These are phyloP conservation scores for Claviceps digitariae DNA, from an alignment of 2,329 filamentous ascomycete genomes.

Conservation along the genomic window DNA sequence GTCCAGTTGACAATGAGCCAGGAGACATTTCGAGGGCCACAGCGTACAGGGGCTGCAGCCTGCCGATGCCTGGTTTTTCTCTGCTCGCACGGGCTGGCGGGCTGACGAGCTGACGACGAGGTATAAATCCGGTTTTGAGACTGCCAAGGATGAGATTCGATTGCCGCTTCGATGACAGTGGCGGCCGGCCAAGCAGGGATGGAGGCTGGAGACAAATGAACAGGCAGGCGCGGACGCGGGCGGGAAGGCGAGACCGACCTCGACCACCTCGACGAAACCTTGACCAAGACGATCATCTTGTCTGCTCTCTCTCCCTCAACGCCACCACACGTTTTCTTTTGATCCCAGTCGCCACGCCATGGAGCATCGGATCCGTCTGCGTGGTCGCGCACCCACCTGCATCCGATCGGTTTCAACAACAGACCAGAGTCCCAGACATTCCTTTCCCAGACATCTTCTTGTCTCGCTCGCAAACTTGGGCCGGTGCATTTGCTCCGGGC, in stretches of 20 bases:
- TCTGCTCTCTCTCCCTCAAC: not conserved
- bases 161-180: not conserved
- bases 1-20: too few relatives aligned
- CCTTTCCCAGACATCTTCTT: not conserved
- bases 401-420: not conserved
- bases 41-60: too few relatives aligned
- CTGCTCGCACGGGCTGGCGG: too few relatives aligned
- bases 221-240: too few relatives aligned
- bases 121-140: not conserved
- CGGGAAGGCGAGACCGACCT: too few relatives aligned
- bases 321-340: not conserved
- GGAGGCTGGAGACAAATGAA: too few relatives aligned
- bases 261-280: not conserved
- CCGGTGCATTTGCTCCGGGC: conserved; percentile 4
- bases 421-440: not conserved
- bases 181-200: not conserved
- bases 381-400: not conserved
- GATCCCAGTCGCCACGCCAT: not conserved
- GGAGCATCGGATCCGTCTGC: not conserved
- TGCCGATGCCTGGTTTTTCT: too few relatives aligned
- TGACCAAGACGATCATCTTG: too few relatives aligned
- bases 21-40: too few relatives aligned
- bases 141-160: not conserved
- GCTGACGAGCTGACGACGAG: not conserved
- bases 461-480: not conserved